Conservation (phyloP, 2,329 filamentous ascomycete species). For the Trichoderma oligosporum region DNA sequence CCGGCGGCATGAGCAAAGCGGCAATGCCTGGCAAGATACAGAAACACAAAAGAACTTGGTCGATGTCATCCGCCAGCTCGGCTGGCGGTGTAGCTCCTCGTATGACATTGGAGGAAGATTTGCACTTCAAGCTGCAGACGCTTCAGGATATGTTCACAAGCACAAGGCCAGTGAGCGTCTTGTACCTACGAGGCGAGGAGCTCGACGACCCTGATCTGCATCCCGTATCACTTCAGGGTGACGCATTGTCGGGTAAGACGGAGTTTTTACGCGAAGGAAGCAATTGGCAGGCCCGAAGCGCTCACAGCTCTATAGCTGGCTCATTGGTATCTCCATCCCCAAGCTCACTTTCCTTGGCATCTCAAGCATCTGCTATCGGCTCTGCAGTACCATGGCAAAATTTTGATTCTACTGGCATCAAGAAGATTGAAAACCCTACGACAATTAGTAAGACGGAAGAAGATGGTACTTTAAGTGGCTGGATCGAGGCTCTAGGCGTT, state of each 20-base stretch:
- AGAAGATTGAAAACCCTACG: slow-evolving; percentile 51
- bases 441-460: slow-evolving; percentile 54
- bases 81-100: slow-evolving; percentile 44
- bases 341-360: slow-evolving; percentile 60
- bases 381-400: slow-evolving; percentile 53
- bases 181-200: slow-evolving; percentile 74
- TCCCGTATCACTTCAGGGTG: slow-evolving; percentile 69
- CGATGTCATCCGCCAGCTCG: slow-evolving; percentile 76
- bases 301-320: slow-evolving; percentile 54
- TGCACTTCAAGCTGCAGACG: slow-evolving; percentile 72
- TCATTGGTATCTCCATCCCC: slow-evolving; percentile 65
- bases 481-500: slow-evolving; percentile 90
- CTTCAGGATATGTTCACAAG: slow-evolving; percentile 88
- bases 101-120: slow-evolving; percentile 64
- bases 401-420: slow-evolving; percentile 49
- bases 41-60: slow-evolving; percentile 94
- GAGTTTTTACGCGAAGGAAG: slow-evolving; percentile 44
- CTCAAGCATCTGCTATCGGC: slow-evolving; percentile 47
- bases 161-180: slow-evolving; percentile 70
- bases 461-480: slow-evolving; percentile 66
- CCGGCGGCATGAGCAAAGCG: slow-evolving; percentile 45
- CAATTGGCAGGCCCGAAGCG: slow-evolving; percentile 51
- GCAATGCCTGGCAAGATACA: slow-evolving; percentile 69
- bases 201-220: slow-evolving; percentile 75
- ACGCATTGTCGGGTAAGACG: slow-evolving; percentile 57